These are phyloP conservation scores for Alternaria metachromatica DNA, from an alignment of 2,329 filamentous ascomycete species.

Conservation along the genomic window DNA sequence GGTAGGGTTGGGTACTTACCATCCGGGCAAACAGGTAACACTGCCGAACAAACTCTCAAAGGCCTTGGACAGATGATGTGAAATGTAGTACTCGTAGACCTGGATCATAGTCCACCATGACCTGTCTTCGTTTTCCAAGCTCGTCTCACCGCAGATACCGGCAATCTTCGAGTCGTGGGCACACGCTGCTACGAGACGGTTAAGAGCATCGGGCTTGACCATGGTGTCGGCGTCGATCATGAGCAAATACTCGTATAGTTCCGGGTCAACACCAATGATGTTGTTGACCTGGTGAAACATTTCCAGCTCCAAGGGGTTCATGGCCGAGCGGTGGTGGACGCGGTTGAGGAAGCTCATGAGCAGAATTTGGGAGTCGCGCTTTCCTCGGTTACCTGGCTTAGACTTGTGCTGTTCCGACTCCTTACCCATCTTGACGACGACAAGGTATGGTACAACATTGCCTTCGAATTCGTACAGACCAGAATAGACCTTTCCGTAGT, in stretches of 20 bases:
- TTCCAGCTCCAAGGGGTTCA: slow-evolving; percentile 95
- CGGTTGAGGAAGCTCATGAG: slow-evolving; percentile 98
- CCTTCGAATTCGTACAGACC: slow-evolving; percentile 97
- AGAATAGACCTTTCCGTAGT: slow-evolving; percentile 98
- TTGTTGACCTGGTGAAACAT: slow-evolving; percentile 99
- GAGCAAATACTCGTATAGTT: slow-evolving; percentile 94
- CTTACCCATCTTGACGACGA: slow-evolving; percentile 96
- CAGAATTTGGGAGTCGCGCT: slow-evolving; percentile 95
- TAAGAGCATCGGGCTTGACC: slow-evolving; percentile 90
- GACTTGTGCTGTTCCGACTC: slow-evolving; percentile 89
- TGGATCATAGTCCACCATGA: slow-evolving; percentile 99
- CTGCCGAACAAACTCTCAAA: slow-evolving; percentile 98
- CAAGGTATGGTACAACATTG: slow-evolving; percentile 95
- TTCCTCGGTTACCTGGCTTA: slow-evolving; percentile 97
- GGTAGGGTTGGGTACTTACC: slow-evolving; percentile 67
- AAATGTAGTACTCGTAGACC: slow-evolving; percentile 99
- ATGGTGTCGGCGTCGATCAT: slow-evolving; percentile 98
- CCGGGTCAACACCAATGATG: slow-evolving; percentile 96
- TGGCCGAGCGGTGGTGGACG: slow-evolving; percentile 90
- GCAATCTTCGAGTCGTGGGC: slow-evolving; percentile 95
- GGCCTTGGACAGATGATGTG: slow-evolving; percentile 93
- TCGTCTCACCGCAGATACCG: slow-evolving; percentile 97
- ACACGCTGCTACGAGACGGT: slow-evolving; percentile 89
- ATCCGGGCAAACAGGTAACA: slow-evolving; percentile 98
- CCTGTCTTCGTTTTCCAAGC: slow-evolving; percentile 90